Evolutionary conservation across 352 stramenopile species (phyloP).

Genomic region (Globisporangium solare): DNA sequence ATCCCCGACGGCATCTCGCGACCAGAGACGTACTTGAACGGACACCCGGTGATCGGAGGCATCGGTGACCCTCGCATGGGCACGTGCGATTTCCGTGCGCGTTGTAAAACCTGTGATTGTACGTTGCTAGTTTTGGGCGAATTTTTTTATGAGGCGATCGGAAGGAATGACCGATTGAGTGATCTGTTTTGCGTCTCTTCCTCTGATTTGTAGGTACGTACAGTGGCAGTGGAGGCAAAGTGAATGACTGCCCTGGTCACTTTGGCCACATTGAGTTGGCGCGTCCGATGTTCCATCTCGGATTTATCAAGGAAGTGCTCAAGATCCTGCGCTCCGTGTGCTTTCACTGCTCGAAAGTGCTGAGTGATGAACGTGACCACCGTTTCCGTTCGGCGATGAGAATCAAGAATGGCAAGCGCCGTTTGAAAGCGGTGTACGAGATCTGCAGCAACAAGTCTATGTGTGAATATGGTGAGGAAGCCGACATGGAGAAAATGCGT

Average conservation of each 20-base stretch:
- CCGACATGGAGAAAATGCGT: conserved; percentile 87
- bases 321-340: conserved; percentile 95
- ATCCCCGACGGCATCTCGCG: conserved; percentile 95
- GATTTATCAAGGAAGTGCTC: conserved; percentile 95
- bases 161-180: neutral
- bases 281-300: conserved; percentile 96
- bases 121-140: conserved; percentile 13
- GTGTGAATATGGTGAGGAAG: conserved; percentile 81
- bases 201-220: conserved; percentile 51
- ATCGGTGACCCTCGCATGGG: conserved; percentile 98
- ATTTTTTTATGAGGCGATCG: neutral
- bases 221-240: conserved; percentile 88
- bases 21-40: conserved; percentile 85
- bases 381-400: conserved; percentile 78
- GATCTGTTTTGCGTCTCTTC: conserved; percentile 2
- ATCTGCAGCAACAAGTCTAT: conserved; percentile 91
- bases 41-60: conserved; percentile 96
- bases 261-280: conserved; percentile 99
- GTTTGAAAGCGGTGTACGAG: conserved; percentile 94
- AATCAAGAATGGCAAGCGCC: conserved; percentile 86
- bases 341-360: conserved; percentile 96
- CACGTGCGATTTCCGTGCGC: conserved; percentile 85
- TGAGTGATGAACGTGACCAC: conserved; percentile 89
- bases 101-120: conserved; percentile 92
- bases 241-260: conserved; percentile 97